Conservation (phyloP, 495 filamentous ascomycete species). For the Talaromyces adpressus region DNA sequence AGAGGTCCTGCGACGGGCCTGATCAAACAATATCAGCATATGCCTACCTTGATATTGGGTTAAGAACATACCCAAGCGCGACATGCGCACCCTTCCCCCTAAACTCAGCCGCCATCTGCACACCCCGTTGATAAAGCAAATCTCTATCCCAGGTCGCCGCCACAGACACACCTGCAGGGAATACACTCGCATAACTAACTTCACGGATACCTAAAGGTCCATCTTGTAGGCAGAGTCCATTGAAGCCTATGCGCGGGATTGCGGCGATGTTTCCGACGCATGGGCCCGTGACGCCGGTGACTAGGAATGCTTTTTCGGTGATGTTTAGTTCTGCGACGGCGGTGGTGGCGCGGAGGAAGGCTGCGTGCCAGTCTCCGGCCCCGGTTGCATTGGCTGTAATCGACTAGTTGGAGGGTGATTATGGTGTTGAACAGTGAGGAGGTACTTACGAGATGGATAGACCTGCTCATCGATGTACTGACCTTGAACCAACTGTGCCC, state of each 20-base stretch:
- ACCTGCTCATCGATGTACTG: neutral
- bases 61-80: conserved; percentile 33
- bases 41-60: neutral
- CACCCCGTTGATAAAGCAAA: conserved; percentile 31
- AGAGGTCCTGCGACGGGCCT: conserved; percentile 57
- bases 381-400: conserved; percentile 22
- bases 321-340: conserved; percentile 75
- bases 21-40: conserved; percentile 10
- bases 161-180: conserved; percentile 55
- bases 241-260: conserved; percentile 55
- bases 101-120: conserved; percentile 34
- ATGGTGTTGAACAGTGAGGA: neutral
- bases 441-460: neutral
- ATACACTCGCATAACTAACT: conserved; percentile 51
- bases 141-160: conserved; percentile 53
- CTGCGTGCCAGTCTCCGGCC: conserved; percentile 58
- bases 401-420: neutral
- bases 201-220: conserved; percentile 50
- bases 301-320: conserved; percentile 79
- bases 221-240: conserved; percentile 52
- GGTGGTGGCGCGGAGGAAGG: conserved; percentile 62
- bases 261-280: conserved; percentile 65
- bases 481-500: neutral
- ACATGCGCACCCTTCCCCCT: conserved; percentile 42
- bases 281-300: conserved; percentile 54